Conservation (phyloP, 2,329 filamentous ascomycete genomes). For the Colletotrichum abscissum region DNA sequence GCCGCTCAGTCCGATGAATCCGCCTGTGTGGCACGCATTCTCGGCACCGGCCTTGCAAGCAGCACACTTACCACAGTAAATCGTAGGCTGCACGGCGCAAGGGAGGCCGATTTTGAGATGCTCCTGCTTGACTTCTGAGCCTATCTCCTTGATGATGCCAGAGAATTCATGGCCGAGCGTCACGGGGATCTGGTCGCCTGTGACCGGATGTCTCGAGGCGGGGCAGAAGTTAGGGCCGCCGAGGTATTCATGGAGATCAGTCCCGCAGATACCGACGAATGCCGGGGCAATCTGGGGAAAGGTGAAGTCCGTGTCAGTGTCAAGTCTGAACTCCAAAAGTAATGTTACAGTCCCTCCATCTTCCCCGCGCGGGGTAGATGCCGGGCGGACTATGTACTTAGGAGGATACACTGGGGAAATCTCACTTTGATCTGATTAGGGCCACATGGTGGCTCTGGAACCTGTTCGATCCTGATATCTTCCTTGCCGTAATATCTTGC, state of each 20-base stretch:
- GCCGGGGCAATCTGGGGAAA: constrained; percentile 40
- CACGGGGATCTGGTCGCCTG: constrained; percentile 65
- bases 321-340: constrained; percentile 8
- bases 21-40: constrained; percentile 55
- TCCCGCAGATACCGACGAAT: constrained; percentile 48
- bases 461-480: constrained; percentile 65
- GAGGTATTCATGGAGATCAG: constrained; percentile 47
- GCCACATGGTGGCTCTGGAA: constrained; percentile 58
- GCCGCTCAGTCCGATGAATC: constrained; percentile 47
- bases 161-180: constrained; percentile 73
- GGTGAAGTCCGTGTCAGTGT: background rate
- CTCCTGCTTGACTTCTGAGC: constrained; percentile 10
- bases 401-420: background rate
- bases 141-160: constrained; percentile 66
- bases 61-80: constrained; percentile 64
- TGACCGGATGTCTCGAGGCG: constrained; percentile 63
- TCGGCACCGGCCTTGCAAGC: constrained; percentile 58
- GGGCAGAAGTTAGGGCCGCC: constrained; percentile 44
- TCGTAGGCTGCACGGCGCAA: constrained; percentile 67
- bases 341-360: background rate
- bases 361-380: constrained; percentile 10
- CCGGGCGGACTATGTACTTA: background rate
- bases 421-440: constrained; percentile 58
- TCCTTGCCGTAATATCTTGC: constrained; percentile 65
- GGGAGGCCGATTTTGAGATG: constrained; percentile 62